These are phyloP conservation scores for Phytophthora fragariae DNA, from an alignment of 352 stramenopile species.

Conservation along the genomic window DNA sequence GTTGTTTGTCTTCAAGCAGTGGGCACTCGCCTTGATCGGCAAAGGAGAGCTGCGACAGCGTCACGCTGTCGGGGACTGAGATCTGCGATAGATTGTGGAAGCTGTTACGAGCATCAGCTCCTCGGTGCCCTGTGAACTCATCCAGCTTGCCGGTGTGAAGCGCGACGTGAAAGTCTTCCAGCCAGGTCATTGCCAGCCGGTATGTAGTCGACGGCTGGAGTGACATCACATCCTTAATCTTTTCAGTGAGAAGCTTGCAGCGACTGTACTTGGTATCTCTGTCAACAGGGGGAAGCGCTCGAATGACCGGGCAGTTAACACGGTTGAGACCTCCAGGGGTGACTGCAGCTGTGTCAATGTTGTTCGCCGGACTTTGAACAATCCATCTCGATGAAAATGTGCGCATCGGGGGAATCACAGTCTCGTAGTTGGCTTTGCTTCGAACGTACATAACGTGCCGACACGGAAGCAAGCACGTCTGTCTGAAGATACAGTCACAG, in stretches of 20 bases:
- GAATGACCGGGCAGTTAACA: neutral
- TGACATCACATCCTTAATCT: constrained; percentile 9
- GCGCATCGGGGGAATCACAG: constrained; percentile 9
- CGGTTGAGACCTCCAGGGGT: neutral
- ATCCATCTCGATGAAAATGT: neutral
- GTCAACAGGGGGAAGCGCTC: neutral
- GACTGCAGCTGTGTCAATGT: constrained; percentile 11
- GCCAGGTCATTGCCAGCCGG: constrained; percentile 1
- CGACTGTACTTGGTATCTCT: constrained; percentile 3
- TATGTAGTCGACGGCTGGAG: constrained; percentile 15
- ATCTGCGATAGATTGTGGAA: neutral
- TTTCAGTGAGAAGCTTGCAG: neutral
- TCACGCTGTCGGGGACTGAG: neutral
- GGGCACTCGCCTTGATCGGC: neutral
- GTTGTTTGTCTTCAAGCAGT: neutral
- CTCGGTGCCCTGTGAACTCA: neutral
- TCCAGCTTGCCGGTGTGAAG: constrained; percentile 1
- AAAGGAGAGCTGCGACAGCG: neutral
- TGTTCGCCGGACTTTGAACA: constrained; percentile 2
- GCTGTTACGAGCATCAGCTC: neutral
- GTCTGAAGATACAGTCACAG: no score
- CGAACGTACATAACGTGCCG: constrained; percentile 18
- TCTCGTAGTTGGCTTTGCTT: constrained; percentile 6
- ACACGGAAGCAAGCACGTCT: neutral
- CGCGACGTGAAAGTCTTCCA: constrained; percentile 5